Evolutionary conservation across 164 flowering plant species (phyloP).

Genomic region (Hamamelis virginiana): DNA sequence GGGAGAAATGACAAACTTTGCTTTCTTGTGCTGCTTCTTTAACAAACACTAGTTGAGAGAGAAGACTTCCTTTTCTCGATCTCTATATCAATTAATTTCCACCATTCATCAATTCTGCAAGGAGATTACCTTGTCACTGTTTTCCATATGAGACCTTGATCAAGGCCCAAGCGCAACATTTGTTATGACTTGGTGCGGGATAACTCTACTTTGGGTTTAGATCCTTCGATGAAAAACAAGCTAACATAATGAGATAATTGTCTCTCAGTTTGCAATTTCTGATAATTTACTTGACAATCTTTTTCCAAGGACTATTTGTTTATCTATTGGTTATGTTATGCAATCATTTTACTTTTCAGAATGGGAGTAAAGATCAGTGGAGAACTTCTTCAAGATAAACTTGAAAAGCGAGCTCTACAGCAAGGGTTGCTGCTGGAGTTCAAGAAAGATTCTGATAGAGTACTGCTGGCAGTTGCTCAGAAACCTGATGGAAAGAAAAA

Average conservation of each 20-base stretch:
- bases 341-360: constrained; percentile 30
- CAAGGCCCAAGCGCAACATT: too few species aligned
- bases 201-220: neutral
- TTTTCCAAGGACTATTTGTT: neutral
- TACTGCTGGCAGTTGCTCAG: constrained; percentile 81
- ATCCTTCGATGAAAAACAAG: neutral
- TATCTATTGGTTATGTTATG: neutral
- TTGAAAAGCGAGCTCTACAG: constrained; percentile 45
- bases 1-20: too few species aligned
- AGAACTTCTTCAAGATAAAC: constrained; percentile 55
- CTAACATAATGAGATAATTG: too few species aligned
- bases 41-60: too few species aligned
- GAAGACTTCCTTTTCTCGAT: too few species aligned
- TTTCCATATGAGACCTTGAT: too few species aligned
- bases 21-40: too few species aligned
- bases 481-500: constrained; percentile 95
- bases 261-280: neutral
- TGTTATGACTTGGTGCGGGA: neutral
- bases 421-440: constrained; percentile 76
- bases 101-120: too few species aligned
- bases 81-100: too few species aligned
- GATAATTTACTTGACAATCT: neutral
- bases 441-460: constrained; percentile 80
- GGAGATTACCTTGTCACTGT: too few species aligned
- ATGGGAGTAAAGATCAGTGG: constrained; percentile 36